Conservation (phyloP, 352 stramenopile genomes). For the Globisporangium abappressorium region DNA sequence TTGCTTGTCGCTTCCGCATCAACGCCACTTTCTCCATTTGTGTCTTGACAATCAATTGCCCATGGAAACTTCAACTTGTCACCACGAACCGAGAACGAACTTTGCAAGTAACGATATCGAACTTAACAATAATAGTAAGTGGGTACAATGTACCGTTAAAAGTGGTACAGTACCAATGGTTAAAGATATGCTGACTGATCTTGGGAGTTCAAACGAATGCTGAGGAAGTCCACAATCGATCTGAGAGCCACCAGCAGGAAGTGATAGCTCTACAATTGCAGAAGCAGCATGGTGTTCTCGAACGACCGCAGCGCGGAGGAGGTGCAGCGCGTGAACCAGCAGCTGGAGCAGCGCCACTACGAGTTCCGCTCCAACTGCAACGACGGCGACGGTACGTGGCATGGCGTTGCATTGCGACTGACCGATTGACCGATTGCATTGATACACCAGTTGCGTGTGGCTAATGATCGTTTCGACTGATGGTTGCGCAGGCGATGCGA, state of each 20-base stretch:
- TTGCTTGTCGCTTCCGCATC: too few relatives aligned
- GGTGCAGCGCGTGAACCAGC: conserved; percentile 76
- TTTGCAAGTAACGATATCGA: too few relatives aligned
- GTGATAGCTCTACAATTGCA: not conserved
- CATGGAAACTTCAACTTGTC: too few relatives aligned
- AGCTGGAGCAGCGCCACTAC: conserved; percentile 84
- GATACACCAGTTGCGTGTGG: not conserved
- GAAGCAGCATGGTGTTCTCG: conserved; percentile 18
- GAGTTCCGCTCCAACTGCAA: conserved; percentile 88
- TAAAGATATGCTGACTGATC: not conserved
- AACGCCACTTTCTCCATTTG: too few relatives aligned
- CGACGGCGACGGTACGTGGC: conserved; percentile 51
- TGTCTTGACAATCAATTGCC: too few relatives aligned
- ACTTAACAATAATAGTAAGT: too few relatives aligned
- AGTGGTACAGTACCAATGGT: not conserved
- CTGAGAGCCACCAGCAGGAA: too few relatives aligned
- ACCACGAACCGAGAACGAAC: too few relatives aligned
- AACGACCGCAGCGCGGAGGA: conserved; percentile 56
- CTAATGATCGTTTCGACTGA: not conserved
- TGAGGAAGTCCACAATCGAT: not conserved
- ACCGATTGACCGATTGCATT: not conserved
- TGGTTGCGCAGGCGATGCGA: conserved; percentile 47
- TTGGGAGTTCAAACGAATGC: not conserved
- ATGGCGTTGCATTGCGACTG: not conserved
- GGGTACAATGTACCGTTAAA: not conserved